These are phyloP conservation scores for Chamaecrista fasciculata DNA, from an alignment of 306 rosid species.

Conservation along the genomic window DNA sequence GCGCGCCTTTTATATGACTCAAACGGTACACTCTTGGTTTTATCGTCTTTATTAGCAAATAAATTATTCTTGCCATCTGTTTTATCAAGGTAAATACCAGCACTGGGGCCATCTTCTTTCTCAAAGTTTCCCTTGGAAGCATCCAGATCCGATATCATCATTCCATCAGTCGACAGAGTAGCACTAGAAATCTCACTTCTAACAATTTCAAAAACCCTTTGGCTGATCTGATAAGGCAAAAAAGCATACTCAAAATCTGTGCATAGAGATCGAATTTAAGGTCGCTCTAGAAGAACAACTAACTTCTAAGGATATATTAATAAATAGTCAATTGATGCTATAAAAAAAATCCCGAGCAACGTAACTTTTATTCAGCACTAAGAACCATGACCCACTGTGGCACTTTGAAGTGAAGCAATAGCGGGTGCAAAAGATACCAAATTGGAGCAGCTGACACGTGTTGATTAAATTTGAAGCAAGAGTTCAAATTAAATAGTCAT, in stretches of 20 bases:
- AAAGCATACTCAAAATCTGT: constrained; percentile 16
- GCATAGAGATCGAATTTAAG: neutral
- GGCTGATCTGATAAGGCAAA: constrained; percentile 68
- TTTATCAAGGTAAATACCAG: constrained; percentile 19
- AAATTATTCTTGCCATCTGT: constrained; percentile 33
- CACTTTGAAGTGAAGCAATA: neutral
- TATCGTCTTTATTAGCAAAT: constrained; percentile 39
- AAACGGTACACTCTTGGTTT: constrained; percentile 54
- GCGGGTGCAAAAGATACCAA: neutral
- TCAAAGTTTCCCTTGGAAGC: constrained; percentile 30
- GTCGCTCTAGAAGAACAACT: neutral
- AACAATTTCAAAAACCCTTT: constrained; percentile 67
- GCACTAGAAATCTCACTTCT: constrained; percentile 41
- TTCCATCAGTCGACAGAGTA: constrained; percentile 40
- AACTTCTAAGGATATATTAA: neutral
- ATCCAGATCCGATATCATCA: constrained; percentile 29
- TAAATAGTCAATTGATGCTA: neutral
- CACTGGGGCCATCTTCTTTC: constrained; percentile 30
- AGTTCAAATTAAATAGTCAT: neutral
- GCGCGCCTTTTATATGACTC: constrained; percentile 80
- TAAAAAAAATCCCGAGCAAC: constrained; percentile 1
- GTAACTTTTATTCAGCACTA: neutral
- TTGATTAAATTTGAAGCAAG: neutral
- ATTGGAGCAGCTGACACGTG: neutral
- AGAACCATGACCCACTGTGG: neutral